Percentiles rank a stretch among this genome's conserved stretches.
phyloP scores from a whole-genome alignment of 1,284 basidiomycete species.

The Veloboletus limbatus region DNA sequence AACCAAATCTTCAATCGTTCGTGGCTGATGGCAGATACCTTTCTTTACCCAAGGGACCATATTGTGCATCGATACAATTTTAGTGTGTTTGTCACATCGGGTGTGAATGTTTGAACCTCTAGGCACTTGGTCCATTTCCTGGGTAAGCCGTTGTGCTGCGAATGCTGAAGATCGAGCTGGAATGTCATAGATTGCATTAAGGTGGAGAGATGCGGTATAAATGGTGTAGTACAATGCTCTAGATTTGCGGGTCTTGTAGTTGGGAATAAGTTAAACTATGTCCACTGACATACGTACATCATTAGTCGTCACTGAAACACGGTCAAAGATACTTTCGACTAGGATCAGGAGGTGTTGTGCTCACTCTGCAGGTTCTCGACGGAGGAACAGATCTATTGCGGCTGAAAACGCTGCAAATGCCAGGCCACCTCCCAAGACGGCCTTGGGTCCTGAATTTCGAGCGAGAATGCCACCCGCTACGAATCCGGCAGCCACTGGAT shows the following conservation, averaged over 20 bases:
- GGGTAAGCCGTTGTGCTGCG: not conserved
- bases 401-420: constrained; percentile 91
- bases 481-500: constrained; percentile 73
- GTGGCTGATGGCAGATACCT: too few species aligned
- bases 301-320: constrained; percentile 23
- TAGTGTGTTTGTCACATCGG: too few species aligned
- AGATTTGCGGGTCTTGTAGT: constrained; percentile 5
- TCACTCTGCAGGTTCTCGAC: constrained; percentile 82
- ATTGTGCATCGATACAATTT: too few species aligned
- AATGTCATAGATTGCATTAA: constrained; percentile 13
- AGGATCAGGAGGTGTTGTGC: constrained; percentile 23
- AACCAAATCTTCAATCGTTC: too few species aligned
- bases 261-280: constrained; percentile 17
- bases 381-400: constrained; percentile 83
- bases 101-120: not conserved
- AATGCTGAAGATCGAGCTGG: constrained; percentile 10
- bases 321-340: not conserved
- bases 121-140: not conserved
- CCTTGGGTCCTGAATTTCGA: constrained; percentile 80
- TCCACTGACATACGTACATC: not conserved
- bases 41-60: not conserved
- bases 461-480: constrained; percentile 80
- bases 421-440: constrained; percentile 76
- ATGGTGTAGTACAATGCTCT: constrained; percentile 18
- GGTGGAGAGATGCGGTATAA: constrained; percentile 13